A percentile compares a stretch with the other conserved stretches of the same genome.
phyloP scores from a whole-genome alignment of 164 flowering plant genomes.

The Sextonia rubra region DNA sequence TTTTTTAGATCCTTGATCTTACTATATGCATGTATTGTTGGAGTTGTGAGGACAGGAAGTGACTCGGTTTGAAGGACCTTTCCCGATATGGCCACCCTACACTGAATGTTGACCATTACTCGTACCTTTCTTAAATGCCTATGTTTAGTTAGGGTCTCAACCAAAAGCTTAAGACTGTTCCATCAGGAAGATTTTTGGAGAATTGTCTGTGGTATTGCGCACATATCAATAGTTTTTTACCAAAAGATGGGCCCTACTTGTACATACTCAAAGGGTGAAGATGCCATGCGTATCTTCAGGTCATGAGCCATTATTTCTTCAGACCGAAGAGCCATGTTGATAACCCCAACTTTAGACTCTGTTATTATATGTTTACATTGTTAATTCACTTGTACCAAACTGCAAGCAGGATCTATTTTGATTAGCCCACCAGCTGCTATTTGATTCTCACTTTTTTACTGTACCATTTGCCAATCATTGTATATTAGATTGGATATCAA shows the following conservation, averaged over 20 bases:
- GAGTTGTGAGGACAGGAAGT: background rate
- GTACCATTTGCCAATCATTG: slow-evolving; percentile 26
- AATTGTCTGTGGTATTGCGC: background rate
- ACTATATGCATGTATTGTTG: background rate
- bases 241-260: too few species aligned
- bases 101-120: background rate
- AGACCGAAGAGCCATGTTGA: background rate
- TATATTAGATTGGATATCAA: slow-evolving; percentile 26
- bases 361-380: background rate
- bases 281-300: background rate
- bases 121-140: background rate
- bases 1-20: background rate
- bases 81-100: background rate
- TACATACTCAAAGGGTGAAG: background rate
- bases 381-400: slow-evolving; percentile 8
- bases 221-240: background rate
- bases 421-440: slow-evolving; percentile 16
- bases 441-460: slow-evolving; percentile 20
- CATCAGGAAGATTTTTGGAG: background rate
- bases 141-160: background rate
- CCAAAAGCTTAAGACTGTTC: background rate
- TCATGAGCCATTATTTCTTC: background rate
- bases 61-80: background rate
- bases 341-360: background rate
- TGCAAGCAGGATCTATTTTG: slow-evolving; percentile 20